Conservation (phyloP, 2,329 filamentous ascomycete genomes). For the Alternaria conjuncta region DNA sequence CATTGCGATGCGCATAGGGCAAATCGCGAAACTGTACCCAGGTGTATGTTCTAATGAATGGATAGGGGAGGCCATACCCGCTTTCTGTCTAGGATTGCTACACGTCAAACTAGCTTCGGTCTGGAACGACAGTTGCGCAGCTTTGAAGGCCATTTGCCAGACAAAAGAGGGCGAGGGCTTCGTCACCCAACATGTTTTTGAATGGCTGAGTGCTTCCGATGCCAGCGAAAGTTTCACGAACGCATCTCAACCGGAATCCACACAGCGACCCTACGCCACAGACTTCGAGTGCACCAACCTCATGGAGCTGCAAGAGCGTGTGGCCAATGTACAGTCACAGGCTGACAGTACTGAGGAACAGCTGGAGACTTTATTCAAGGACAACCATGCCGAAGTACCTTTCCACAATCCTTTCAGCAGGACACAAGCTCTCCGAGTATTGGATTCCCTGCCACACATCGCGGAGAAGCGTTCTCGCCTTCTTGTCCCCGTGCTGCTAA, state of each 20-base stretch:
- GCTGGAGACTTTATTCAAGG: constrained; percentile 69
- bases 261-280: constrained; percentile 55
- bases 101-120: constrained; percentile 83
- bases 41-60: constrained; percentile 65
- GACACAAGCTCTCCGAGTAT: constrained; percentile 78
- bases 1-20: constrained; percentile 85
- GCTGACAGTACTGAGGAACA: constrained; percentile 51
- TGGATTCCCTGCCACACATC: constrained; percentile 74
- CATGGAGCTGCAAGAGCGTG: constrained; percentile 53
- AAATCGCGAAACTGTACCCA: constrained; percentile 71
- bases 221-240: constrained; percentile 10
- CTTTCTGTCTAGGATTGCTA: constrained; percentile 87
- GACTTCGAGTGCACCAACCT: constrained; percentile 88
- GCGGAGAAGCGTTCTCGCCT: constrained; percentile 86
- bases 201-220: constrained; percentile 66
- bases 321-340: constrained; percentile 21
- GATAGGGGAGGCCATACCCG: constrained; percentile 74
- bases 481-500: constrained; percentile 83
- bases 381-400: constrained; percentile 64
- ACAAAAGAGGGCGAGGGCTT: constrained; percentile 73
- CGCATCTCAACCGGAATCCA: constrained; percentile 10
- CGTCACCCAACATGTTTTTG: constrained; percentile 74
- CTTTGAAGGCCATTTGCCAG: constrained; percentile 76
- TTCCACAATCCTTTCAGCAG: constrained; percentile 65
- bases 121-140: constrained; percentile 82